Conservation (phyloP, 768 basidiomycete genomes). For the Mrakia blollopis region DNA sequence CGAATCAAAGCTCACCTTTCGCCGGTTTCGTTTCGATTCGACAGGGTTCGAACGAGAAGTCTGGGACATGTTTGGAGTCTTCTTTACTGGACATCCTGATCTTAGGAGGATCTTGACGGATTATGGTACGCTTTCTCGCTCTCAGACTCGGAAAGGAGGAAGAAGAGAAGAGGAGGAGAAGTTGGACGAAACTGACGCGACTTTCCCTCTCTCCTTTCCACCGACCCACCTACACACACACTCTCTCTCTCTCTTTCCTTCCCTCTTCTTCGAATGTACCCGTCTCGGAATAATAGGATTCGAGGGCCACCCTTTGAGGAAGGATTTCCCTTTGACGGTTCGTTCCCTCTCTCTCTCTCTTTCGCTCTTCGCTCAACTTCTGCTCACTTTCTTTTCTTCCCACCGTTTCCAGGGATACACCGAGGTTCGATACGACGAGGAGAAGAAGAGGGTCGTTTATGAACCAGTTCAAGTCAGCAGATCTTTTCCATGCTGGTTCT, state of each 20-base stretch:
- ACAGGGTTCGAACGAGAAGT: constrained; percentile 53
- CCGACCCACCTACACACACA: no score
- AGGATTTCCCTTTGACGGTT: constrained; percentile 96
- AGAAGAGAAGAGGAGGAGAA: no score
- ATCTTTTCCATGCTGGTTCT: no score
- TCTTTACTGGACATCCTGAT: constrained; percentile 94
- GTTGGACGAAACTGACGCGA: no score
- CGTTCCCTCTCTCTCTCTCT: constrained; percentile 39
- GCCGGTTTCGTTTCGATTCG: neutral
- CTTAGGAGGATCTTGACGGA: constrained; percentile 98
- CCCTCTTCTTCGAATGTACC: no score
- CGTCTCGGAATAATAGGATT: constrained; percentile 46
- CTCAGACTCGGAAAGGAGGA: no score
- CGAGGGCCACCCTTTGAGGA: constrained; percentile 93
- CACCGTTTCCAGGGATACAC: constrained; percentile 76
- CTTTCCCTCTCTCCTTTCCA: no score
- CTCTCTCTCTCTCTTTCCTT: no score
- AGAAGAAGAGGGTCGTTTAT: constrained; percentile 92
- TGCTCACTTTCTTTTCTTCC: neutral
- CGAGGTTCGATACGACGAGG: constrained; percentile 95
- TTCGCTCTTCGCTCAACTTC: no score
- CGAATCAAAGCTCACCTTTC: neutral
- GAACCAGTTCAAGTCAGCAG: constrained; percentile 95
- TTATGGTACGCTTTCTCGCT: constrained; percentile 55
- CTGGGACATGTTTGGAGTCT: constrained; percentile 96